Base-by-base conservation (phyloP, 2,329 filamentous ascomycete genomes). In the Trichophyton mentagrophytes region DNA sequence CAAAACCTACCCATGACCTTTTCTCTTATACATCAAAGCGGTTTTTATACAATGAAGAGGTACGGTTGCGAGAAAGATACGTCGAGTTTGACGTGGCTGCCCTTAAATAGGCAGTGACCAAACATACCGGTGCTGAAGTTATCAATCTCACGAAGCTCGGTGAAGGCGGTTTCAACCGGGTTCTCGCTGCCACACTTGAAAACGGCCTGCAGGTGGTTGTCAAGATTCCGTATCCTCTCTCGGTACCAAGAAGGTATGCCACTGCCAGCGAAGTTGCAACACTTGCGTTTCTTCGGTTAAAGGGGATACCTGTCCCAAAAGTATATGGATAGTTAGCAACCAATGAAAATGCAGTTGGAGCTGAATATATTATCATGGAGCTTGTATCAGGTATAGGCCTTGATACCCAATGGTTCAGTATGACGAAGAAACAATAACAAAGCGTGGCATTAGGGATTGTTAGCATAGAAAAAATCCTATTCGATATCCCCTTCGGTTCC, bases 301-400 rank as follows among this genome's bases (percentile, higher is more conserved):
- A 72, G 51, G 65, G 66, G 8, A 64, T 75, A 59, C 72, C 73
- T 17, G 70, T 75, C 17, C 74, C 73, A 2, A 61, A 66, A 51
- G 58, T 69, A 6, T 66, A 66, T 64, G 65, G 61, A 0, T 69
- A 63, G 60, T 68, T 63, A 22, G 64, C 66, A 8, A 63, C 63
- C 22, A 30, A 42, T 3, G 59, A 66, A 8, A 69, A 69, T 55
- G 11, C 64, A 11, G 65, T 67, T 47, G 67, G 68, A 27, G 59
- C 62, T 0, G 68, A 70, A 42, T 69, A 69, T 55, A 69, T 69
- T 6, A 62, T 69, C 8, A 63, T 69, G 67, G 61, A 65, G 46
- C 49, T 66, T 60, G 61, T 65, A 11, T 22, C 63, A 27, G 68
- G 68, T 9, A 62, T 66, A 25, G 56, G 61, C 9, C 46, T 63